phyloP scores from a whole-genome alignment of 2,329 filamentous ascomycete genomes.

The Cercospora sesami region DNA sequence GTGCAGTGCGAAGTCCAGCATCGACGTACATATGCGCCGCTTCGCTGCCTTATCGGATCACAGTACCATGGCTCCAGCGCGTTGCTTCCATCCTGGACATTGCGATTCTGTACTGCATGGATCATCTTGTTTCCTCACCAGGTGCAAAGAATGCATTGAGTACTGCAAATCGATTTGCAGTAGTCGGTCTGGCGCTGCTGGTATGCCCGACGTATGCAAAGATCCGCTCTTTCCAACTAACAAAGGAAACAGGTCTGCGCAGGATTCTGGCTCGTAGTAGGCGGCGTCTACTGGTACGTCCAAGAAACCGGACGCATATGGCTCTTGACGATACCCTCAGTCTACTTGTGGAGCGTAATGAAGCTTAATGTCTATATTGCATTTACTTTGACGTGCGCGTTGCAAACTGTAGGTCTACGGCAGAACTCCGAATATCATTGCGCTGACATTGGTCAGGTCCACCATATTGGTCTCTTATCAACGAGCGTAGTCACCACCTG shows the following conservation, averaged over 20 bases:
- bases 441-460: slow-evolving; percentile 38
- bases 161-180: slow-evolving; percentile 23
- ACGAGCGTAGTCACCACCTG: slow-evolving; percentile 44
- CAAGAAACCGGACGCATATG: slow-evolving; percentile 43
- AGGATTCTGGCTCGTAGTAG: slow-evolving; percentile 41
- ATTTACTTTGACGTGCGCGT: slow-evolving; percentile 32
- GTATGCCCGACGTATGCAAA: neutral
- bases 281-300: slow-evolving; percentile 39
- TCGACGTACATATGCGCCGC: slow-evolving; percentile 55
- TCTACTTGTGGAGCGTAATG: slow-evolving; percentile 42
- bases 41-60: slow-evolving; percentile 37
- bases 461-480: slow-evolving; percentile 43
- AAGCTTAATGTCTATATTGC: slow-evolving; percentile 33
- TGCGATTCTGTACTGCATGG: slow-evolving; percentile 41
- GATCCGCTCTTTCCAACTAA: neutral
- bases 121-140: slow-evolving; percentile 27
- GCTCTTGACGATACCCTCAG: slow-evolving; percentile 41
- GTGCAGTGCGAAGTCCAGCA: slow-evolving; percentile 40
- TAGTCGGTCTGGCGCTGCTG: slow-evolving; percentile 34
- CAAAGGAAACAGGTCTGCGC: slow-evolving; percentile 35
- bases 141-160: slow-evolving; percentile 22
- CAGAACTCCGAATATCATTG: neutral
- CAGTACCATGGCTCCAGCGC: slow-evolving; percentile 43
- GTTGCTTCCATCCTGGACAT: slow-evolving; percentile 46
- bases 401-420: slow-evolving; percentile 30